Conservation (phyloP, 1,284 basidiomycete genomes). For the Thelephora terrestris region DNA sequence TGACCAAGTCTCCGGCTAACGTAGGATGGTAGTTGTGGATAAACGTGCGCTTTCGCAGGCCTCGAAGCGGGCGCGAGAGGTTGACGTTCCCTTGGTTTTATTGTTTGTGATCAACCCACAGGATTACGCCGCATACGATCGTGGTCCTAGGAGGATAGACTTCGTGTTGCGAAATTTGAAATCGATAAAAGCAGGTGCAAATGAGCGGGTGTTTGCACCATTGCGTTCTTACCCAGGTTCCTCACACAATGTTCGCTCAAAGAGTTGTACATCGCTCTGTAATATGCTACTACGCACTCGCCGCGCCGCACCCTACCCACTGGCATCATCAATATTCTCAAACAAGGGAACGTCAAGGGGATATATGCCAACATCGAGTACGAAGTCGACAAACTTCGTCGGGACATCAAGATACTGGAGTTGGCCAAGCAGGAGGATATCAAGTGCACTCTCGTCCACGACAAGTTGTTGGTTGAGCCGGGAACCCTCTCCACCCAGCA, state of each 20-base stretch:
- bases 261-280: slow-evolving; percentile 69
- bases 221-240: not conserved
- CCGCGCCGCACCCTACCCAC: slow-evolving; percentile 49
- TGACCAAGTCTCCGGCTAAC: slow-evolving; percentile 1
- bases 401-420: slow-evolving; percentile 61
- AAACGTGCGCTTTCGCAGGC: slow-evolving; percentile 74
- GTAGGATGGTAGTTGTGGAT: slow-evolving; percentile 48
- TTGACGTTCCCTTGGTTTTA: slow-evolving; percentile 61
- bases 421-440: slow-evolving; percentile 45
- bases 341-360: slow-evolving; percentile 38
- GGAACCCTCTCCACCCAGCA: slow-evolving; percentile 65
- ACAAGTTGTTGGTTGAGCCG: slow-evolving; percentile 76
- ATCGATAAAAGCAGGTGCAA: slow-evolving; percentile 40
- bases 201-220: no score
- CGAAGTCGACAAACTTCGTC: slow-evolving; percentile 85
- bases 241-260: slow-evolving; percentile 39
- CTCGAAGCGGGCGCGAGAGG: slow-evolving; percentile 51
- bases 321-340: slow-evolving; percentile 45
- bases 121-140: slow-evolving; percentile 80
- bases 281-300: slow-evolving; percentile 44
- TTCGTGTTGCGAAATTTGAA: slow-evolving; percentile 76
- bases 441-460: slow-evolving; percentile 60
- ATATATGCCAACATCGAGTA: slow-evolving; percentile 86
- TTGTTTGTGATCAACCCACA: slow-evolving; percentile 77
- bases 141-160: slow-evolving; percentile 72